These are phyloP conservation scores for Solanum arcanum DNA, from an alignment of 257 asterid genomes.

Conservation along the genomic window DNA sequence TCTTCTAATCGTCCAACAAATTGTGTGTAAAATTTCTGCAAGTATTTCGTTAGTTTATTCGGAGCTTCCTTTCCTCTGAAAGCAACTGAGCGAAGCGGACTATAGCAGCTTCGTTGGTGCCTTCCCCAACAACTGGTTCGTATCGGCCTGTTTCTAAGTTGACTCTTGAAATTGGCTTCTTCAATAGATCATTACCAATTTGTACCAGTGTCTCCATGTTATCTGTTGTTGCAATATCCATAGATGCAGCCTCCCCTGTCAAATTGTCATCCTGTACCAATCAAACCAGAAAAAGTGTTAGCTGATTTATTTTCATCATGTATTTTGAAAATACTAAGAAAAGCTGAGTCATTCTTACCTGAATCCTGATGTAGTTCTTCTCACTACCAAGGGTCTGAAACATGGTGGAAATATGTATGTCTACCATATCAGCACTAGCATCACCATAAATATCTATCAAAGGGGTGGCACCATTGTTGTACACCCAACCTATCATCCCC, in stretches of 20 bases:
- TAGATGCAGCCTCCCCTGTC: slow-evolving; percentile 37
- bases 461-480: slow-evolving; percentile 31
- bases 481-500: slow-evolving; percentile 46
- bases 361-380: slow-evolving; percentile 48
- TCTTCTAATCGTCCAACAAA: neutral
- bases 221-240: slow-evolving; percentile 27
- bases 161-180: slow-evolving; percentile 44
- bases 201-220: slow-evolving; percentile 37
- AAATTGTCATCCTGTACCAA: slow-evolving; percentile 29
- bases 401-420: slow-evolving; percentile 46
- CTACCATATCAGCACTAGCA: slow-evolving; percentile 48
- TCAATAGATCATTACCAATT: slow-evolving; percentile 39
- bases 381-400: slow-evolving; percentile 30
- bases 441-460: slow-evolving; percentile 26
- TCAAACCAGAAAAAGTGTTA: neutral
- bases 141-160: slow-evolving; percentile 55
- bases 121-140: slow-evolving; percentile 40
- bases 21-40: neutral
- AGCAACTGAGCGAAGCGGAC: slow-evolving; percentile 45
- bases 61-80: slow-evolving; percentile 37
- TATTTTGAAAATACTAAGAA: neutral
- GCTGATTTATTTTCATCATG: neutral
- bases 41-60: neutral
- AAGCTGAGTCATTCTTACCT: slow-evolving; percentile 16
- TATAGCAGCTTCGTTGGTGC: slow-evolving; percentile 53